Evolutionary conservation across 1,284 basidiomycete genomes (phyloP), one percentile per base, ranked within the genome.

Genomic region (Wolfiporia cocos): DNA sequence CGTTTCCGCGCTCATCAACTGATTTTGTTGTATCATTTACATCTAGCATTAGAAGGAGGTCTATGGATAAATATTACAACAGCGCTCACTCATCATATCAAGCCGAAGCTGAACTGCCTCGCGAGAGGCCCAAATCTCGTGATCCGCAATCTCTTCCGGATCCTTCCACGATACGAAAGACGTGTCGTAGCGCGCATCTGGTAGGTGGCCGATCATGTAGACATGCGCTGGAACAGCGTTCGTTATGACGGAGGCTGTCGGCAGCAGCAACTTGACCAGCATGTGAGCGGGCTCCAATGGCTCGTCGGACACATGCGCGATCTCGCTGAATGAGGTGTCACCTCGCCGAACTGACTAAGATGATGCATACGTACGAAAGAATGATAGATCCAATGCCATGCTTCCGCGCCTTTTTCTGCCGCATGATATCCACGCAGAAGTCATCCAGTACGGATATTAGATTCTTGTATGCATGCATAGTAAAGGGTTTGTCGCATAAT

Each of bases 51-150:
- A n/a, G n/a, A n/a, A n/a, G n/a, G n/a, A n/a, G n/a, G n/a, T n/a
- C n/a, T n/a, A n/a, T n/a, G n/a, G n/a, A n/a, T n/a, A n/a, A n/a
- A n/a, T n/a, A n/a, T n/a, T n/a, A n/a, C n/a, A n/a, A n/a, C n/a
- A n/a, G n/a, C 32, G 28, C 31, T 18, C 15, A 37, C 41, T 29
- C 17, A 37, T 17, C 29, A 30, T 22, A 14, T 32, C 34, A 12
- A 10, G 28, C 3, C 19, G 23, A 12, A 43, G 29, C 12, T 19
- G 19, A 19, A 28, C 4, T 9, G 37, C 37, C 26, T 39, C 37
- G n/a, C 42, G 37, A 30, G 39, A 21, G 7, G 42, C 42, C 31
- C 37, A 35, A n/a, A 44, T 39, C 38, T 44, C 42, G 18, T 44
- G 42, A 37, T 39, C 37, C 9, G 42, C 42, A n/a, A 44, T 30